These are phyloP conservation scores for Alternaria dauci DNA, from an alignment of 2,329 filamentous ascomycete species.

Conservation along the genomic window DNA sequence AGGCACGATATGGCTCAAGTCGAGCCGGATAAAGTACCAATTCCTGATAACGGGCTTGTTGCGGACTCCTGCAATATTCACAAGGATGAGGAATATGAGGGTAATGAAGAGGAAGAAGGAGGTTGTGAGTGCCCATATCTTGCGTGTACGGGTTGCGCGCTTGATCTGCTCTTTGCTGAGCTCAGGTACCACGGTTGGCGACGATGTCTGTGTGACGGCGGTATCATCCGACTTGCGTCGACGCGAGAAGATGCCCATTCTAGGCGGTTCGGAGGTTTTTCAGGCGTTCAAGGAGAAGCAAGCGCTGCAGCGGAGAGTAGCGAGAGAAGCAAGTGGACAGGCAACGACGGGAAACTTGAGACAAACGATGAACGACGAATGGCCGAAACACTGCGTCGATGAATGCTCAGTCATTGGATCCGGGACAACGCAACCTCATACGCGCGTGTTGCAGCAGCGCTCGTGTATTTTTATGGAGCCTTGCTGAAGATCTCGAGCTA, in stretches of 20 bases:
- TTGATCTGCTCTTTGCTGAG: slow-evolving; percentile 50
- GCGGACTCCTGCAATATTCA: slow-evolving; percentile 78
- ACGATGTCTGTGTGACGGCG: slow-evolving; percentile 14
- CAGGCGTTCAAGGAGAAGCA: slow-evolving; percentile 2
- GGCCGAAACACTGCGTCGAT: slow-evolving; percentile 8
- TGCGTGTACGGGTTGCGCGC: slow-evolving; percentile 58
- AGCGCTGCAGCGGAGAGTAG: not conserved
- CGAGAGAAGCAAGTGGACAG: slow-evolving; percentile 3
- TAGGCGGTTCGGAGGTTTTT: not conserved
- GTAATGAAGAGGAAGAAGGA: slow-evolving; percentile 76
- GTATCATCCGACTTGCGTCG: slow-evolving; percentile 29
- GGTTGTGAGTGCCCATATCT: slow-evolving; percentile 70
- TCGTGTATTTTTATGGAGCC: slow-evolving; percentile 35
- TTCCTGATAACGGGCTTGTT: slow-evolving; percentile 68
- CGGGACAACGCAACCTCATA: slow-evolving; percentile 23
- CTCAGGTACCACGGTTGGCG: slow-evolving; percentile 34
- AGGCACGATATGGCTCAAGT: slow-evolving; percentile 83
- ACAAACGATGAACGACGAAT: not conserved
- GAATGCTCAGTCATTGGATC: not conserved
- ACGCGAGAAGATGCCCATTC: slow-evolving; percentile 38
- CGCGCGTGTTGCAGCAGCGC: slow-evolving; percentile 33
- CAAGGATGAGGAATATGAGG: slow-evolving; percentile 80
- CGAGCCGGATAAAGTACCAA: slow-evolving; percentile 85
- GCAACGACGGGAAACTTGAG: not conserved
- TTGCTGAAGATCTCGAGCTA: slow-evolving; percentile 20